phyloP scores from a whole-genome alignment of 768 basidiomycete genomes.

The Boletus tomentosulus region DNA sequence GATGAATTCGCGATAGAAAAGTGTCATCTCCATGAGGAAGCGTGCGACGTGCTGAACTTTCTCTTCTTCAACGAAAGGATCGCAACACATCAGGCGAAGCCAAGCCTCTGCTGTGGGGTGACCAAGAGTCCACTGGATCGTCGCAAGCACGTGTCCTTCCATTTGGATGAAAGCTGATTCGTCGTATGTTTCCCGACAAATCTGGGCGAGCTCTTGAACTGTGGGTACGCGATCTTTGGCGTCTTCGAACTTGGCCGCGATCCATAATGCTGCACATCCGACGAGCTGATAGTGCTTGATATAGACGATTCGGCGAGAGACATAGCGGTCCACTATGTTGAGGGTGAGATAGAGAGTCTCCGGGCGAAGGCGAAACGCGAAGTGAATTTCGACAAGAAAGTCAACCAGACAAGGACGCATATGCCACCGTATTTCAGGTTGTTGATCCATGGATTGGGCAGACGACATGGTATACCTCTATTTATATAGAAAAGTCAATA shows the following conservation, averaged over 20 bases:
- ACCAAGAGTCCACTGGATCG: constrained; percentile 94
- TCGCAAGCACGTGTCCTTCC: constrained; percentile 95
- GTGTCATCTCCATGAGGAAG: constrained; percentile 98
- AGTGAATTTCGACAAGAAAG: constrained; percentile 98
- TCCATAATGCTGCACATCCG: constrained; percentile 98
- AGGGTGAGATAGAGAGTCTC: constrained; percentile 98
- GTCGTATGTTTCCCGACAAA: constrained; percentile 96
- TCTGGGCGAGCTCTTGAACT: constrained; percentile 88
- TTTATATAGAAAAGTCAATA: constrained; percentile 8
- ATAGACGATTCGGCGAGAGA: constrained; percentile 96
- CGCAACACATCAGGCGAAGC: constrained; percentile 81
- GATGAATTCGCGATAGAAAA: constrained; percentile 96
- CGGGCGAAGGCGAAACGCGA: constrained; percentile 94
- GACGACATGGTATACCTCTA: constrained; percentile 86
- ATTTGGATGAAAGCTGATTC: constrained; percentile 98
- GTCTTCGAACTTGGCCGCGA: constrained; percentile 98
- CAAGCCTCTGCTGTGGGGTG: constrained; percentile 98
- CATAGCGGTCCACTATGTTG: constrained; percentile 99
- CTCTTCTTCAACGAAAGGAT: constrained; percentile 72
- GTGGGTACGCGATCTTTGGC: constrained; percentile 98
- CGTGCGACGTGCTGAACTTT: constrained; percentile 94
- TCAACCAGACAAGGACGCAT: constrained; percentile 99
- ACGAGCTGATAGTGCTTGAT: constrained; percentile 99
- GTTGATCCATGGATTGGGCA: constrained; percentile 97
- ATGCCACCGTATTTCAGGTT: constrained; percentile 98